phyloP scores from a whole-genome alignment of 2,329 filamentous ascomycete species.

The Elsinoe ampelina region DNA sequence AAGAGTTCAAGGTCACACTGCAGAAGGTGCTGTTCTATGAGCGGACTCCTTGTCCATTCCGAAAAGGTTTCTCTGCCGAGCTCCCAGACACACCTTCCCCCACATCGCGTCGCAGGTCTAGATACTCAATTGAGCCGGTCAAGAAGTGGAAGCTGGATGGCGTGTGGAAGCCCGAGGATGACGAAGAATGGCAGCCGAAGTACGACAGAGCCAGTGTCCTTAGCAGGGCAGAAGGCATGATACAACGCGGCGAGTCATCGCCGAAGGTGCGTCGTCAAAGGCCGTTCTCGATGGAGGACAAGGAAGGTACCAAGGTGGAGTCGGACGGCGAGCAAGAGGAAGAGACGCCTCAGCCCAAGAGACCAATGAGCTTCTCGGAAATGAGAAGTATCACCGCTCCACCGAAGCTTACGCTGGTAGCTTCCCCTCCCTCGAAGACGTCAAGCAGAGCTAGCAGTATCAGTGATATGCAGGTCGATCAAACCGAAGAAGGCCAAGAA shows the following conservation, averaged over 20 bases:
- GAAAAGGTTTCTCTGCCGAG: constrained; percentile 63
- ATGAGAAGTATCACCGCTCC: constrained; percentile 28
- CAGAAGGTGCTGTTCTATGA: constrained; percentile 72
- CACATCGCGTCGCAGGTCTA: constrained; percentile 54
- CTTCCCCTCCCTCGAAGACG: constrained; percentile 33
- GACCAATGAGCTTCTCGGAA: constrained; percentile 17
- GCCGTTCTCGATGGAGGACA: not conserved
- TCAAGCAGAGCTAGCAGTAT: not conserved
- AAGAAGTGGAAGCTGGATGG: constrained; percentile 42
- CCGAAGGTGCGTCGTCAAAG: constrained; percentile 1
- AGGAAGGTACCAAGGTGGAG: not conserved
- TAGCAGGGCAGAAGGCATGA: constrained; percentile 1
- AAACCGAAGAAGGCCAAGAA: not conserved
- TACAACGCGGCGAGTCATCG: constrained; percentile 3
- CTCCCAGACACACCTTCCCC: constrained; percentile 62
- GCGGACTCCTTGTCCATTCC: constrained; percentile 78
- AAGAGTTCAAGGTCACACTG: constrained; percentile 60
- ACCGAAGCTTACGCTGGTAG: constrained; percentile 35
- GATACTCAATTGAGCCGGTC: constrained; percentile 52
- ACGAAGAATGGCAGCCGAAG: constrained; percentile 3
- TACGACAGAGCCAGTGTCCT: constrained; percentile 19
- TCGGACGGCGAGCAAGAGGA: constrained; percentile 13
- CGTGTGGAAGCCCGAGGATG: constrained; percentile 39
- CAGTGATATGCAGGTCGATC: not conserved
- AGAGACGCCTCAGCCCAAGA: constrained; percentile 14